phyloP scores from a whole-genome alignment of 495 filamentous ascomycete genomes.

The Pseudotulostoma volvatum region DNA sequence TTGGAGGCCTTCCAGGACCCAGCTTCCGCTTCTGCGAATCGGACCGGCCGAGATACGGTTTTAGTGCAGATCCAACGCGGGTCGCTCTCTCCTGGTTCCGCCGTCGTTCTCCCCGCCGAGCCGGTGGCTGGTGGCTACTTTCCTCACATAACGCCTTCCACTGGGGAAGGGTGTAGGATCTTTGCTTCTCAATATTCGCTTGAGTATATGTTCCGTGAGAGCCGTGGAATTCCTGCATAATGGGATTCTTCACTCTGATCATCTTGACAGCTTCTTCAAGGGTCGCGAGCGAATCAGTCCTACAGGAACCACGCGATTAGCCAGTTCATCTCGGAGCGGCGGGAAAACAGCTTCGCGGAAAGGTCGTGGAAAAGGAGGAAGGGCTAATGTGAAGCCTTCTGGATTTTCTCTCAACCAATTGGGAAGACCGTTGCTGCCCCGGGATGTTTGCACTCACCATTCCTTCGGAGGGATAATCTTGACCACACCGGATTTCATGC shows the following conservation, averaged over 20 bases:
- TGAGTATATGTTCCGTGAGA: slow-evolving; percentile 88
- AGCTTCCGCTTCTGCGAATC: slow-evolving; percentile 30
- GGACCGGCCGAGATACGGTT: slow-evolving; percentile 17
- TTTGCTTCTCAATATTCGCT: slow-evolving; percentile 85
- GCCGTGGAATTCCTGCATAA: slow-evolving; percentile 94
- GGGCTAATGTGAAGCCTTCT: too few species aligned
- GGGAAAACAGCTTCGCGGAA: not conserved
- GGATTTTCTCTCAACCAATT: too few species aligned
- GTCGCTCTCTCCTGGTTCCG: slow-evolving; percentile 49
- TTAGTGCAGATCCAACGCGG: slow-evolving; percentile 19
- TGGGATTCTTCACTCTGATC: slow-evolving; percentile 87
- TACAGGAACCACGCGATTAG: slow-evolving; percentile 12
- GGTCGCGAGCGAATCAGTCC: slow-evolving; percentile 53
- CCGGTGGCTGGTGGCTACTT: slow-evolving; percentile 88
- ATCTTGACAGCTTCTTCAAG: slow-evolving; percentile 79
- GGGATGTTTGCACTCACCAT: slow-evolving; percentile 65
- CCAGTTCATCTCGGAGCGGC: not conserved
- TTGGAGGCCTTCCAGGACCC: slow-evolving; percentile 26
- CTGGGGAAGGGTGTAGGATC: slow-evolving; percentile 90
- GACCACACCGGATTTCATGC: slow-evolving; percentile 92
- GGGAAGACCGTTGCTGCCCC: too few species aligned
- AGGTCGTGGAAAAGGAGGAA: too few species aligned
- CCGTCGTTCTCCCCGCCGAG: slow-evolving; percentile 80
- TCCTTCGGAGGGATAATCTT: slow-evolving; percentile 89
- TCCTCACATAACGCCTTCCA: slow-evolving; percentile 87